Conservation (phyloP, 2,329 filamentous ascomycete species). For the Pseudopithomyces chartarum region DNA sequence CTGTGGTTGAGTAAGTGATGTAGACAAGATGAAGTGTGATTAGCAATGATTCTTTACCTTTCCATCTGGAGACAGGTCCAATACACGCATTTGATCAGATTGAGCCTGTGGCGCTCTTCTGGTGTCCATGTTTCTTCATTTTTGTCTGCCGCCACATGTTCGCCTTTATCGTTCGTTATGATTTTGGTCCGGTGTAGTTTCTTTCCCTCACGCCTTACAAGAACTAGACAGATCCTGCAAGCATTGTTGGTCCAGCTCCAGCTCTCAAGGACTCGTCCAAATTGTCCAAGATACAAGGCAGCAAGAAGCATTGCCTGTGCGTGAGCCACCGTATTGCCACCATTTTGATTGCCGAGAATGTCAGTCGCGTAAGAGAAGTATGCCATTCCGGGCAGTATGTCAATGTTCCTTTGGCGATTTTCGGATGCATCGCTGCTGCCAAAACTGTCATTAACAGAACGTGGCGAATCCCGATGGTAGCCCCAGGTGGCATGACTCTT, state of each 20-base stretch:
- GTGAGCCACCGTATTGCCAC: slow-evolving; percentile 78
- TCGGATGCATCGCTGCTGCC: slow-evolving; percentile 33
- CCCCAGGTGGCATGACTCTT: slow-evolving; percentile 31
- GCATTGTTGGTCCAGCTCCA: slow-evolving; percentile 71
- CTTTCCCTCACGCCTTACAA: slow-evolving; percentile 58
- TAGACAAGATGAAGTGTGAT: neutral
- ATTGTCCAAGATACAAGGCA: slow-evolving; percentile 85
- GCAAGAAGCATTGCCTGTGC: slow-evolving; percentile 85
- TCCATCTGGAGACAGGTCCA: slow-evolving; percentile 95
- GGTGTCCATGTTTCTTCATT: slow-evolving; percentile 13
- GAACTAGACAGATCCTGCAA: slow-evolving; percentile 67
- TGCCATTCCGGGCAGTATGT: slow-evolving; percentile 84
- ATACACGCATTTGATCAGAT: slow-evolving; percentile 67
- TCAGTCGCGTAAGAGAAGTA: slow-evolving; percentile 88
- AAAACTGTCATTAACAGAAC: slow-evolving; percentile 45
- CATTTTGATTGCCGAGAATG: slow-evolving; percentile 81
- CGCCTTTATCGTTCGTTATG: slow-evolving; percentile 18
- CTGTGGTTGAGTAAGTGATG: slow-evolving; percentile 50
- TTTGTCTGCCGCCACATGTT: slow-evolving; percentile 29
- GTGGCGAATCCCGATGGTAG: slow-evolving; percentile 40
- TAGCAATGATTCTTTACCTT: slow-evolving; percentile 58
- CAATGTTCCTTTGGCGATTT: slow-evolving; percentile 66
- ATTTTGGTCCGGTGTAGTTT: slow-evolving; percentile 20
- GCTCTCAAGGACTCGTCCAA: slow-evolving; percentile 86
- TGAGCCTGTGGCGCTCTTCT: slow-evolving; percentile 40